These are phyloP conservation scores for Orbilia blumenaviensis DNA, from an alignment of 2,329 filamentous ascomycete species.

Conservation along the genomic window DNA sequence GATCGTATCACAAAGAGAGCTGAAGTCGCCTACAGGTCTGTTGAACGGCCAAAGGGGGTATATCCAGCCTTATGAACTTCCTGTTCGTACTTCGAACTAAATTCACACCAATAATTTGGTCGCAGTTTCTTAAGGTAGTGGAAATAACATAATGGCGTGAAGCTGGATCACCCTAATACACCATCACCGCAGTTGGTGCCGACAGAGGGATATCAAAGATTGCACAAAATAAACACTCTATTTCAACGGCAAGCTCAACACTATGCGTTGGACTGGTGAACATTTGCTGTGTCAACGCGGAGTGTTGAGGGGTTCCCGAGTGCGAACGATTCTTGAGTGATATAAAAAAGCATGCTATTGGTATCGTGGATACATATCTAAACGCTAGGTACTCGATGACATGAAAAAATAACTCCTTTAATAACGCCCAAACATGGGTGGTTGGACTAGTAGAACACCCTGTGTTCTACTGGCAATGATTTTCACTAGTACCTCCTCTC, in stretches of 20 bases:
- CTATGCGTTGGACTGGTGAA: constrained; percentile 16
- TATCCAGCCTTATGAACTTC: too few species aligned
- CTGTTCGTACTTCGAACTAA: too few species aligned
- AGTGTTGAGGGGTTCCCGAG: constrained; percentile 8
- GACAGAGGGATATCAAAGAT: background rate
- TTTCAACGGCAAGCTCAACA: constrained; percentile 39
- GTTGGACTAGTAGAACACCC: background rate
- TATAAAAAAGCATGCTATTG: too few species aligned
- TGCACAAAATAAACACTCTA: constrained; percentile 37
- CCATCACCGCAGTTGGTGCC: background rate
- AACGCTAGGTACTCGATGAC: constrained; percentile 12
- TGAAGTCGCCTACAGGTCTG: too few species aligned
- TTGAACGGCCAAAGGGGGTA: too few species aligned
- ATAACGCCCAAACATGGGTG: background rate
- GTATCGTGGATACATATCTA: background rate
- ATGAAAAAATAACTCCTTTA: background rate
- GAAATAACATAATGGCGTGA: too few species aligned
- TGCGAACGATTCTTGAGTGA: background rate
- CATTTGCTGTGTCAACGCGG: constrained; percentile 25
- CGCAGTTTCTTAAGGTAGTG: too few species aligned
- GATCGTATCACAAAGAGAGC: too few species aligned
- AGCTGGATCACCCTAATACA: too few species aligned
- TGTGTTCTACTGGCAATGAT: background rate
- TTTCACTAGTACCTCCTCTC: constrained; percentile 3
- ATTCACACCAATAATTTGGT: too few species aligned